These are phyloP conservation scores for Sideroxylon spinosum DNA, from an alignment of 179 eudicot genomes.

Conservation along the genomic window DNA sequence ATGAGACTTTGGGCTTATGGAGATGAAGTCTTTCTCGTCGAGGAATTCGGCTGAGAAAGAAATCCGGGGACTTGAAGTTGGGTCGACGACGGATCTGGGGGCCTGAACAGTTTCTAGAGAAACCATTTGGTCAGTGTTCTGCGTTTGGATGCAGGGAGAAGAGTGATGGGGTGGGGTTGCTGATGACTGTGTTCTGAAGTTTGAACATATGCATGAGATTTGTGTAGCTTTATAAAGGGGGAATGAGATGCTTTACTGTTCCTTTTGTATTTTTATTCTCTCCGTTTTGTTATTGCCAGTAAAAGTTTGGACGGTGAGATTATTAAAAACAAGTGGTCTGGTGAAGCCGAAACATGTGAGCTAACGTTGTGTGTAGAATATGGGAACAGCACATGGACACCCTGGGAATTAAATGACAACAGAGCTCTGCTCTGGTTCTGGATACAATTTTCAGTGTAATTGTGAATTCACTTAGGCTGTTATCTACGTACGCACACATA, in stretches of 20 bases:
- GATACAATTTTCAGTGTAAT: neutral
- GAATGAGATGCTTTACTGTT: constrained; percentile 8
- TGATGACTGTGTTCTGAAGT: neutral
- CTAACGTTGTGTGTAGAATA: constrained; percentile 35
- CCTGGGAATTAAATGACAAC: constrained; percentile 47
- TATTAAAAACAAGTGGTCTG: constrained; percentile 42
- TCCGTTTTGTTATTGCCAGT: constrained; percentile 6
- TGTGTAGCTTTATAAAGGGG: constrained; percentile 10
- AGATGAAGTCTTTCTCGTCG: constrained; percentile 55
- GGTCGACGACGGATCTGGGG: constrained; percentile 26
- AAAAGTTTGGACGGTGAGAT: constrained; percentile 33
- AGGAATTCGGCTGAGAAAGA: constrained; percentile 77
- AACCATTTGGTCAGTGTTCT: constrained; percentile 35
- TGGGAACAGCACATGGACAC: constrained; percentile 73
- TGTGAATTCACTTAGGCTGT: constrained; percentile 11
- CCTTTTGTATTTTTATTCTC: neutral
- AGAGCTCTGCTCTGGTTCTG: constrained; percentile 13
- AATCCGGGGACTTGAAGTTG: constrained; percentile 49
- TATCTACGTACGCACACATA: neutral
- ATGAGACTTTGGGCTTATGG: constrained; percentile 49
- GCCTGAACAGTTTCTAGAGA: constrained; percentile 43
- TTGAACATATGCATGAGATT: constrained; percentile 15
- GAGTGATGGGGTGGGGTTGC: neutral
- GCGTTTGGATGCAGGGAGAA: constrained; percentile 4
- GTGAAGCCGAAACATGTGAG: constrained; percentile 53